Conservation (phyloP, 495 filamentous ascomycete species). For the Aspergillus affinis region DNA sequence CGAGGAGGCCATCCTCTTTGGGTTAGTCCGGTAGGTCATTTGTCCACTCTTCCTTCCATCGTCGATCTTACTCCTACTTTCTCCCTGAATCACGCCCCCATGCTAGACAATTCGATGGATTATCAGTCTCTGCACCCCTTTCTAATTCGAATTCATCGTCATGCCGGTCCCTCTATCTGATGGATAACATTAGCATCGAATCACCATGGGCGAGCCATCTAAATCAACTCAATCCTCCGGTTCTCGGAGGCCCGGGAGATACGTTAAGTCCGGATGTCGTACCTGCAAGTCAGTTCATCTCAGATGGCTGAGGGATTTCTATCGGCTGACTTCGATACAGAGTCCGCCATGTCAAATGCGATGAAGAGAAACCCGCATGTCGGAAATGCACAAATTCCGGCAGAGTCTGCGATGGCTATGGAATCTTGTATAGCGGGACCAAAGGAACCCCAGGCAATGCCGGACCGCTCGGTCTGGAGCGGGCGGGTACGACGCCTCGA, state of each 20-base stretch:
- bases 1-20: background rate
- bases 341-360: conserved; percentile 55
- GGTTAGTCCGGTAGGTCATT: too few species aligned
- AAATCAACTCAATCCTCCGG: background rate
- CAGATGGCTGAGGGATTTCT: background rate
- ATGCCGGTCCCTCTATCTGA: background rate
- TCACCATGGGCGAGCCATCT: background rate
- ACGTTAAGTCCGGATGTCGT: conserved; percentile 16
- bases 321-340: conserved; percentile 13
- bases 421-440: conserved; percentile 50
- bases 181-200: background rate
- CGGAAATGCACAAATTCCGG: conserved; percentile 53
- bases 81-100: too few species aligned
- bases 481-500: too few species aligned
- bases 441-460: conserved; percentile 1
- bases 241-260: background rate
- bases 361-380: conserved; percentile 55
- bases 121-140: too few species aligned
- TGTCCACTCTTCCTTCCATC: too few species aligned
- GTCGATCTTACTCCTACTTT: too few species aligned
- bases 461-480: background rate
- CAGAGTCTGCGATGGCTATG: conserved; percentile 59
- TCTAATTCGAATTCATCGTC: background rate
- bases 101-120: too few species aligned
- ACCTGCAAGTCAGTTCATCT: conserved; percentile 14